Evolutionary conservation across 257 asterid species (phyloP), one percentile per base, ranked within the genome.

Genomic region (Datura wrightii): DNA sequence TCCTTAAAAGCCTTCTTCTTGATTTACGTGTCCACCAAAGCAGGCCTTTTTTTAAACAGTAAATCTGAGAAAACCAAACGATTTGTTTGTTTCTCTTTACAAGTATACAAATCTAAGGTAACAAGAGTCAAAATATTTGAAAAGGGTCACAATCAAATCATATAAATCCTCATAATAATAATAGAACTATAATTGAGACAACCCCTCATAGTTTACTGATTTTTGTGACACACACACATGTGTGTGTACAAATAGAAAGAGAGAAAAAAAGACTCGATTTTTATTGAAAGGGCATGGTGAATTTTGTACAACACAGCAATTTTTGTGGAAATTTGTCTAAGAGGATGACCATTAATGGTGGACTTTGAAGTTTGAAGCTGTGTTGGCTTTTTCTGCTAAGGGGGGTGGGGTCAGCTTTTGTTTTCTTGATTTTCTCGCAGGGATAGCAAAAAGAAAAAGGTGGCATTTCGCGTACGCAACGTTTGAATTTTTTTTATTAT

Each of bases 1-100:
- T 89, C 92, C 91, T 89, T 88, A 80, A 91, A 89, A 65, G 85
- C 88, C 87, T 86, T 78, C 82, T 66, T 86, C 85, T 82, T 55
- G 85, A 84, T 84, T 86, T 84, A 71, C 90, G 91, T 89, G 90
- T 71, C 89, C 84, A 41, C 80, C n/a, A 74, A 74, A 74, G 83
- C 44, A 50, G 59, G 4, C 82, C 8, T 2, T 67, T 53, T 55
- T 36, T 67, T 42, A 54, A 54, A 54, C 80, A 34, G 62, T 41
- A 56, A 83, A 52, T 83, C 79, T 72, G 58, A 72, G 58, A 44
- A 46, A 72, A n/a, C 59, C 19, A 76, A 76, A 76, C 60, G n/a
- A 50, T 70, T 70, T 70, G 79, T 41, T 70, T 70, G 54, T 71
- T 52, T 76, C 48, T 54, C 13, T 14, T 53, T 82, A 74, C 52